These are phyloP conservation scores for Chlamydomonas incerta DNA, from an alignment of 139 green algal species.

Conservation along the genomic window DNA sequence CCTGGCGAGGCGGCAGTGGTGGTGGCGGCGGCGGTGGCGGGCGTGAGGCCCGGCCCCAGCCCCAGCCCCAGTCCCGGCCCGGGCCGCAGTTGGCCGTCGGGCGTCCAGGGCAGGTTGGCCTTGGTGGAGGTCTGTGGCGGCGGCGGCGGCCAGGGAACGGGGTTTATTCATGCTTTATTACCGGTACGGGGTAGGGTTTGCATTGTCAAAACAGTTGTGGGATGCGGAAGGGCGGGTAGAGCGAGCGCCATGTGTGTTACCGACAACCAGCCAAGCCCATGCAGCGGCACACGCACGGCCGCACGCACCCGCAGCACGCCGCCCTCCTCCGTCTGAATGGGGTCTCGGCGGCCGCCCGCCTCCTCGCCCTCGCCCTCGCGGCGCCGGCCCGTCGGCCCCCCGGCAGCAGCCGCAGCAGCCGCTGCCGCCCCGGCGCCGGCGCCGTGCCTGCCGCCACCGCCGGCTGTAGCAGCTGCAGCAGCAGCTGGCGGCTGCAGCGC, in stretches of 20 bases:
- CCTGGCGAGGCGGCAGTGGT: no score
- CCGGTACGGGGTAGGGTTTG: no score
- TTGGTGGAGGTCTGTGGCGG: slow-evolving; percentile 1
- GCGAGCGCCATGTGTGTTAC: no score
- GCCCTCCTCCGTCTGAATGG: background rate
- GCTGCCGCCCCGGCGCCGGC: no score
- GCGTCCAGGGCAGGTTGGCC: slow-evolving; percentile 22
- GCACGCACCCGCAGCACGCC: slow-evolving; percentile 7
- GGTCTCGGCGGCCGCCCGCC: background rate
- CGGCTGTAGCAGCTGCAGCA: background rate
- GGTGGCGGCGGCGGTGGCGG: background rate
- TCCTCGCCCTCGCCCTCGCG: background rate
- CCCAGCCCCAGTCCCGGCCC: background rate
- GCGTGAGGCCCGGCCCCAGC: background rate
- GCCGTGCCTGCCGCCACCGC: no score
- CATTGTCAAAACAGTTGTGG: no score
- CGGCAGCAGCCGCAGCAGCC: background rate
- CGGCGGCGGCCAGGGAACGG: no score
- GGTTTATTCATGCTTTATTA: no score
- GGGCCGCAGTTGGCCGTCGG: background rate
- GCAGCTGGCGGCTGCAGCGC: background rate
- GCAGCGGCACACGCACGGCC: no score
- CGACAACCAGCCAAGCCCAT: no score
- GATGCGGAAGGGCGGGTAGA: no score
- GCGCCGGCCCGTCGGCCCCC: background rate